Conservation (phyloP, 1,284 basidiomycete species). For the Apiotrichum porosum region DNA sequence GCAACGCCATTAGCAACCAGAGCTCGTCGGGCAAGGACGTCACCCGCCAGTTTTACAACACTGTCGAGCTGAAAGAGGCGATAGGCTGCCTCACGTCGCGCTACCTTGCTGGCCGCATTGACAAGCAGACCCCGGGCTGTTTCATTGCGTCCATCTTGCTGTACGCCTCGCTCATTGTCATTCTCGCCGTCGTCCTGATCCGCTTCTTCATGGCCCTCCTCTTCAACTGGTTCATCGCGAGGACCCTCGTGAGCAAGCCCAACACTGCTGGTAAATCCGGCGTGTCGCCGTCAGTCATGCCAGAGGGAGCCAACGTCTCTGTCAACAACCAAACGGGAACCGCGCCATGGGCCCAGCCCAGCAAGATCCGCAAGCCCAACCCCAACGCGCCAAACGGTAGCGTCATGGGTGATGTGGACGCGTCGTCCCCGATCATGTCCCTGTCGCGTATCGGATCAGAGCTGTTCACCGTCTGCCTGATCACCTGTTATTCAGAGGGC, state of each 20-base stretch:
- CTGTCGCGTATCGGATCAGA: conserved; percentile 87
- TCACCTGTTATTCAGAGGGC: conserved; percentile 97
- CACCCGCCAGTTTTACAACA: conserved; percentile 76
- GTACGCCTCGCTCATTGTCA: conserved; percentile 85
- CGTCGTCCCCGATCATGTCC: conserved; percentile 63
- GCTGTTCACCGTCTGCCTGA: conserved; percentile 87
- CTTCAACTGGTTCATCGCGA: conserved; percentile 93
- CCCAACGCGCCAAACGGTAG: not conserved
- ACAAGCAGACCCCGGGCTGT: conserved; percentile 94
- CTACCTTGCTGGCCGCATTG: conserved; percentile 89
- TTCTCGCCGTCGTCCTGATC: conserved; percentile 80
- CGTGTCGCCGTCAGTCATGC: conserved; percentile 90
- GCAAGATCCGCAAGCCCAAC: not conserved
- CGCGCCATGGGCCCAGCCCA: conserved; percentile 72
- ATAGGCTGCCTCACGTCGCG: conserved; percentile 75
- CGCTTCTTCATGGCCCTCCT: conserved; percentile 94
- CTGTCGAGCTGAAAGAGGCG: conserved; percentile 60
- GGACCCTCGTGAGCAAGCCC: conserved; percentile 68
- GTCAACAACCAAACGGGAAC: conserved; percentile 82
- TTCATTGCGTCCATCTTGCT: conserved; percentile 86
- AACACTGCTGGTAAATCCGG: conserved; percentile 63
- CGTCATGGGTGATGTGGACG: conserved; percentile 39
- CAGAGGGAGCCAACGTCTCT: conserved; percentile 86
- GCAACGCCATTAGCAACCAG: conserved; percentile 60
- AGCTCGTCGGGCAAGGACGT: conserved; percentile 74